These are phyloP conservation scores for Hypoxylon sp. DNA, from an alignment of 2,329 filamentous ascomycete genomes.

Conservation along the genomic window DNA sequence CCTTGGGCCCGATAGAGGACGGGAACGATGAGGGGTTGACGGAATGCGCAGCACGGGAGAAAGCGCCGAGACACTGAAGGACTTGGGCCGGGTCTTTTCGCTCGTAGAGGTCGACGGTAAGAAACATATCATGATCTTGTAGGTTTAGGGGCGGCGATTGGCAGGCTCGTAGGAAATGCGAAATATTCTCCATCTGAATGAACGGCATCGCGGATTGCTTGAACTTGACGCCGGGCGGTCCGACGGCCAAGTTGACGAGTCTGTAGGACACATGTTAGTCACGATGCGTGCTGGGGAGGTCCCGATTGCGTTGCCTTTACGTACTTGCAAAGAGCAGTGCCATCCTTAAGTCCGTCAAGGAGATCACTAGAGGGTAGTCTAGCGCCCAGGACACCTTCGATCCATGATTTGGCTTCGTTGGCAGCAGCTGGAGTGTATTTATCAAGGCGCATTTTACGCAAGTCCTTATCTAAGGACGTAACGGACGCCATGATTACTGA, in stretches of 20 bases:
- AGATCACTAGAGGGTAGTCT: constrained; percentile 79
- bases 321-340: constrained; percentile 91
- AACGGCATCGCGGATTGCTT: constrained; percentile 96
- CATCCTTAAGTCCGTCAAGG: constrained; percentile 88
- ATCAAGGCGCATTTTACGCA: constrained; percentile 91
- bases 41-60: constrained; percentile 85
- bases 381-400: constrained; percentile 83
- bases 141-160: constrained; percentile 86
- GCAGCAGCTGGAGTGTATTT: constrained; percentile 93
- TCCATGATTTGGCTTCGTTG: constrained; percentile 86
- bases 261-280: constrained; percentile 58
- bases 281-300: constrained; percentile 10
- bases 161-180: constrained; percentile 91
- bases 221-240: constrained; percentile 84
- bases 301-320: constrained; percentile 46
- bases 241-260: constrained; percentile 82
- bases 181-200: constrained; percentile 99
- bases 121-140: constrained; percentile 92
- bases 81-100: constrained; percentile 96
- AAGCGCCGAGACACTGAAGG: constrained; percentile 89
- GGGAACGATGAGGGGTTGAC: constrained; percentile 81
- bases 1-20: constrained; percentile 79
- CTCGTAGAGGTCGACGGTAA: constrained; percentile 97
- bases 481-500: constrained; percentile 84
- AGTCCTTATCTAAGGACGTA: constrained; percentile 91